Evolutionary conservation across 306 rosid genomes (phyloP), one percentile per base, ranked within the genome.

Genomic region (Cyamopsis tetragonoloba): DNA sequence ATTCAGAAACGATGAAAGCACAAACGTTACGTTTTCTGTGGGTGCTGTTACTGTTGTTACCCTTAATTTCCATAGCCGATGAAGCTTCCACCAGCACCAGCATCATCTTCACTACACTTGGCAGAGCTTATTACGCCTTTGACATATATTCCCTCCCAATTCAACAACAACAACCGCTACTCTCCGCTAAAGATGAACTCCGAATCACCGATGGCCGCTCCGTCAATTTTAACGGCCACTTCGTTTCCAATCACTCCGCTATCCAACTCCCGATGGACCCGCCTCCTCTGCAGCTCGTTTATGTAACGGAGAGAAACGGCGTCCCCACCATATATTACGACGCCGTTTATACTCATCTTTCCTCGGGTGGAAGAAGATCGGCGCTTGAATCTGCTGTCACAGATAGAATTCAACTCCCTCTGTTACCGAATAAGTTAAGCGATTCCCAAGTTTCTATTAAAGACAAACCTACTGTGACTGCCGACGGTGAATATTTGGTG

Each of bases 221-320:
- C 43, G 82, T 92, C 69, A 93, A 89, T 24, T 93, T 83, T 54
- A 93, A 93, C 50, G 98, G 98, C 68, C 84, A 89, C n/a, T 89
- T 93, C 72, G 56, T 30, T 35, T 61, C 20, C 42, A 81, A 87
- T 12, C 53, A 50, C 6, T 20, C 86, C 5, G 5, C 51, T 8
- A 19, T 77, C 57, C 68, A 67, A 20, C 39, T 68, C 24, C 80
- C 58, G 22, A 7, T 76, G 19, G 32, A 60, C 14, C 34, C 74
- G 0, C 34, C 76, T 1, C 65, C 78, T 3, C 60, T 86, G 7
- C 84, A 80, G 9, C 66, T 92, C 58, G 68, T 89, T 63, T 92
- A 92, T 56, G 84, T 89, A 14, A 86, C 96, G 0, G 96, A 92
- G 66, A 64, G 98, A 59, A 75, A 76, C 61, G 91, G 93, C 14